Evolutionary conservation across 2,329 filamentous ascomycete genomes (phyloP).

Genomic region (Lecanicillium sp.): DNA sequence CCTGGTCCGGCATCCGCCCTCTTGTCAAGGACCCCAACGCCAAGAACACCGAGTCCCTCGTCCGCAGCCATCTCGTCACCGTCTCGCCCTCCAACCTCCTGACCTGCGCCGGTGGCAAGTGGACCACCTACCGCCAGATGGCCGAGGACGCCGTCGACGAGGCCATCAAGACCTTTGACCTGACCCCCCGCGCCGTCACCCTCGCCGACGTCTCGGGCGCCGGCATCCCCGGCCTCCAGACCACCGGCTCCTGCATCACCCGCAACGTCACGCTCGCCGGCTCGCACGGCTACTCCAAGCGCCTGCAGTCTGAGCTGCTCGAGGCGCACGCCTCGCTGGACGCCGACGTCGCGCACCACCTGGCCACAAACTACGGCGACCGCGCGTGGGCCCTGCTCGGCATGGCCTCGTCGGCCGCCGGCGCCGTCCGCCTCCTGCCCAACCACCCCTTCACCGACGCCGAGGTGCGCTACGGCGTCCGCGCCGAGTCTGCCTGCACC

Average conservation of each 20-base stretch:
- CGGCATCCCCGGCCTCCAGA: slow-evolving; percentile 31
- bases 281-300: slow-evolving; percentile 60
- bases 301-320: slow-evolving; percentile 29
- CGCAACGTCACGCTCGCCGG: slow-evolving; percentile 67
- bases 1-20: slow-evolving; percentile 76
- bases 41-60: slow-evolving; percentile 74
- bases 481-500: slow-evolving; percentile 67
- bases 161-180: slow-evolving; percentile 60
- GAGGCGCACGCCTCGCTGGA: slow-evolving; percentile 27
- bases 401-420: slow-evolving; percentile 47
- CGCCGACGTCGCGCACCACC: slow-evolving; percentile 35
- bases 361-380: slow-evolving; percentile 38
- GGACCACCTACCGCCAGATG: slow-evolving; percentile 88
- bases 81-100: slow-evolving; percentile 68
- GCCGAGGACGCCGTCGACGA: slow-evolving; percentile 79
- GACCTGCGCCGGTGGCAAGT: slow-evolving; percentile 79
- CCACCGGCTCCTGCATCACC: slow-evolving; percentile 69
- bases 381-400: slow-evolving; percentile 66
- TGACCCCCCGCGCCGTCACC: slow-evolving; percentile 46
- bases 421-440: slow-evolving; percentile 56
- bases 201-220: slow-evolving; percentile 63
- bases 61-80: slow-evolving; percentile 75
- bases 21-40: slow-evolving; percentile 76
- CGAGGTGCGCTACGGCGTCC: slow-evolving; percentile 65
- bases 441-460: slow-evolving; percentile 69